Evolutionary conservation across 495 filamentous ascomycete species (phyloP).

Genomic region (Aspergillus conjunctus): DNA sequence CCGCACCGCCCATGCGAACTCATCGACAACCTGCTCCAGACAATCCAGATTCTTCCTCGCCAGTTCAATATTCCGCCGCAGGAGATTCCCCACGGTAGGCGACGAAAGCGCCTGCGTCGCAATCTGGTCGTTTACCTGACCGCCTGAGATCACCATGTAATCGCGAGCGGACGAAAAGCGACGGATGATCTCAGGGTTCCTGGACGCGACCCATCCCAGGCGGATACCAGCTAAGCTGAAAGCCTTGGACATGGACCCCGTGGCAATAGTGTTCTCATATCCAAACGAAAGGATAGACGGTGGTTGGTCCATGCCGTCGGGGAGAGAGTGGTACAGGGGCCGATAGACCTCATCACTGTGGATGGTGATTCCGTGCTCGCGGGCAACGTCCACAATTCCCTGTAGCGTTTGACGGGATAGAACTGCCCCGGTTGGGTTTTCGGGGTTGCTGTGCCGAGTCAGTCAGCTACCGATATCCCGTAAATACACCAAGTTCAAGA

Average conservation of each 20-base stretch:
- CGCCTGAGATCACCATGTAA: conserved; percentile 86
- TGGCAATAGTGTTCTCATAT: conserved; percentile 70
- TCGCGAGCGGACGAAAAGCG: conserved; percentile 65
- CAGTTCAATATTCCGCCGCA: conserved; percentile 69
- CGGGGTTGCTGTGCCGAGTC: conserved; percentile 83
- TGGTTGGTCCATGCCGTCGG: conserved; percentile 59
- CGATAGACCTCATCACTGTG: conserved; percentile 86
- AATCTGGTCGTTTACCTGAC: conserved; percentile 77
- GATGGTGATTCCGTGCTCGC: conserved; percentile 62
- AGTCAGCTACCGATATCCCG: no score
- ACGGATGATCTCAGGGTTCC: conserved; percentile 62
- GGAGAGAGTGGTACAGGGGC: conserved; percentile 77
- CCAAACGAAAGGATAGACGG: conserved; percentile 69
- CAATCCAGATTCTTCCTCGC: conserved; percentile 70
- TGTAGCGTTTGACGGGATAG: conserved; percentile 62
- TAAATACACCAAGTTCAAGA: no score
- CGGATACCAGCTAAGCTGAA: conserved; percentile 83
- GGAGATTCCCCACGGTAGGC: conserved; percentile 62
- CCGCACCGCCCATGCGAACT: conserved; percentile 61
- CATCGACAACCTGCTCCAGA: conserved; percentile 68
- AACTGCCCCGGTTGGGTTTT: conserved; percentile 83
- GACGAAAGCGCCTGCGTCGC: conserved; percentile 71
- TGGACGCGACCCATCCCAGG: conserved; percentile 79
- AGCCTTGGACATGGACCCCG: conserved; percentile 83
- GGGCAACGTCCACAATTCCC: conserved; percentile 66